These are phyloP conservation scores for Catunica adiposa DNA, from an alignment of 2,329 filamentous ascomycete species.

Conservation along the genomic window DNA sequence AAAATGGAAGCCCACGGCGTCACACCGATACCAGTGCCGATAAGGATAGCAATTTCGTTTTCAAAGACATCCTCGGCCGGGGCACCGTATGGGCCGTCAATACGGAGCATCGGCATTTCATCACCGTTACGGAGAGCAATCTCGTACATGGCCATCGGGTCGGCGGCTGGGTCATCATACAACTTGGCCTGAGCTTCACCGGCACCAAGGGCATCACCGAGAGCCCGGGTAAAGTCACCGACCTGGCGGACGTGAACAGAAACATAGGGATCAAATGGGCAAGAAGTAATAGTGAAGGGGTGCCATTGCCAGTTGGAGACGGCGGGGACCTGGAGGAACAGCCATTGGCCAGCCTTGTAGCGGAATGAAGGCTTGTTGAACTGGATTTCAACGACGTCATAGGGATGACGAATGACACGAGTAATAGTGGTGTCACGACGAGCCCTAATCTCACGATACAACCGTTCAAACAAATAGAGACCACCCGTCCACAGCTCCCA, in stretches of 20 bases:
- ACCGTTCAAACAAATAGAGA: slow-evolving; percentile 70
- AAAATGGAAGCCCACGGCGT: slow-evolving; percentile 62
- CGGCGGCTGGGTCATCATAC: slow-evolving; percentile 50
- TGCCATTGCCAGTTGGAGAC: slow-evolving; percentile 76
- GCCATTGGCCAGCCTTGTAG: slow-evolving; percentile 85
- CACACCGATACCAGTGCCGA: slow-evolving; percentile 61
- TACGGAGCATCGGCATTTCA: slow-evolving; percentile 62
- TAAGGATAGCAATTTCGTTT: slow-evolving; percentile 63
- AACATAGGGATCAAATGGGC: slow-evolving; percentile 73
- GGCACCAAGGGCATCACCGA: slow-evolving; percentile 70
- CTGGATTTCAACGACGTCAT: slow-evolving; percentile 81
- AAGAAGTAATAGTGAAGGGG: slow-evolving; percentile 86
- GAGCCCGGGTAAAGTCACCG: slow-evolving; percentile 66
- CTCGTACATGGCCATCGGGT: slow-evolving; percentile 81
- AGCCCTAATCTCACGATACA: slow-evolving; percentile 81
- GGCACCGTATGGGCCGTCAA: slow-evolving; percentile 78
- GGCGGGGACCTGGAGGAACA: slow-evolving; percentile 71
- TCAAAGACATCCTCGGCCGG: slow-evolving; percentile 87
- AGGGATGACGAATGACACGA: slow-evolving; percentile 88
- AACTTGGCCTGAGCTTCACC: slow-evolving; percentile 63
- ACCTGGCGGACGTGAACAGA: slow-evolving; percentile 79
- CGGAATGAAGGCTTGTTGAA: slow-evolving; percentile 78
- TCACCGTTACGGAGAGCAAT: slow-evolving; percentile 72
- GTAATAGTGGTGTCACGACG: slow-evolving; percentile 76
- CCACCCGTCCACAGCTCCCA: slow-evolving; percentile 84